These are phyloP conservation scores for Schwanniomyces sp. DNA, from an alignment of 805 yeast species.

Conservation along the genomic window DNA sequence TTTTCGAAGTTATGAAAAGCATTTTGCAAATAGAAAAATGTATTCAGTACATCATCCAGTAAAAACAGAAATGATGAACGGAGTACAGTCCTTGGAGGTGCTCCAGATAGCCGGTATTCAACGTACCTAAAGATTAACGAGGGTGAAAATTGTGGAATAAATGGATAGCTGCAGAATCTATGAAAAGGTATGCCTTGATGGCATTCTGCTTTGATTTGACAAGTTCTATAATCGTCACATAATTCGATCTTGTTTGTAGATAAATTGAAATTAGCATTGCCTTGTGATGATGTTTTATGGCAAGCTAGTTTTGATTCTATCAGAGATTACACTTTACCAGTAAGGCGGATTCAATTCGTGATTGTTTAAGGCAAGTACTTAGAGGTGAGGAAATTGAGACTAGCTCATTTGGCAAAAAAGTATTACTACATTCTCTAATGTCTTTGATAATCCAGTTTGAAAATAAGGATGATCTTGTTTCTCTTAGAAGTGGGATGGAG, in stretches of 20 bases:
- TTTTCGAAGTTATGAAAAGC: constrained; percentile 6
- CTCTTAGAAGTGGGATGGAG: not conserved
- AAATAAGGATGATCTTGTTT: constrained; percentile 4
- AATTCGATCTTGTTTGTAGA: constrained; percentile 5
- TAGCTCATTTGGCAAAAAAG: constrained; percentile 6
- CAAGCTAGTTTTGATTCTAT: constrained; percentile 1
- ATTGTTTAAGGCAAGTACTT: constrained; percentile 2
- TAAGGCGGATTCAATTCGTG: constrained; percentile 2
- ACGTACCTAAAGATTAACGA: not conserved
- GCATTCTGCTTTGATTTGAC: constrained; percentile 6
- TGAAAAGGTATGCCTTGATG: constrained; percentile 6
- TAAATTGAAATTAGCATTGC: constrained; percentile 5
- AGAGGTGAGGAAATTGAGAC: constrained; percentile 3
- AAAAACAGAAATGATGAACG: constrained; percentile 5
- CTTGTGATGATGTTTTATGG: constrained; percentile 9
- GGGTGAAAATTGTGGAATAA: constrained; percentile 2
- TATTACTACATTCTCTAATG: constrained; percentile 4
- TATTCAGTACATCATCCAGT: constrained; percentile 5
- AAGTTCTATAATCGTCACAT: constrained; percentile 5
- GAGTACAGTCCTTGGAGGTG: constrained; percentile 3
- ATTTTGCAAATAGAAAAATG: constrained; percentile 3
- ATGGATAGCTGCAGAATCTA: constrained; percentile 9
- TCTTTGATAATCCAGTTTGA: constrained; percentile 4
- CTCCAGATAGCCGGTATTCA: not conserved
- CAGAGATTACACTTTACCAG: constrained; percentile 1